These are phyloP conservation scores for Trypanosoma lewisi DNA, from an alignment of 208 protist genomes.

Conservation along the genomic window DNA sequence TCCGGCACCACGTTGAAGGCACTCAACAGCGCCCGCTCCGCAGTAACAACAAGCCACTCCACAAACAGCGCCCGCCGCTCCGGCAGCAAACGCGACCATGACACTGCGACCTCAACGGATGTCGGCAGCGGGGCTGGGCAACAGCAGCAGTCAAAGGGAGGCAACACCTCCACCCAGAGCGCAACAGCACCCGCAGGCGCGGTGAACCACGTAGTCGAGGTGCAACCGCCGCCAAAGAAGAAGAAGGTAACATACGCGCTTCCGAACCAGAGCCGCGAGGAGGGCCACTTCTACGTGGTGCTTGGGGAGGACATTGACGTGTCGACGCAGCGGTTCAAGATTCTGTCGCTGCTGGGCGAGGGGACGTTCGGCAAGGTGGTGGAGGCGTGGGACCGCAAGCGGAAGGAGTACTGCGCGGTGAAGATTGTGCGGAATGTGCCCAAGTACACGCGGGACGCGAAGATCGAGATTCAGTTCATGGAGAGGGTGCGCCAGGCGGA, in stretches of 20 bases:
- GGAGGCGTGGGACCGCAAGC: slow-evolving; percentile 86
- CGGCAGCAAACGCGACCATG: slow-evolving; percentile 77
- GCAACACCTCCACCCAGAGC: not conserved
- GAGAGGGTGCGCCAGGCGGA: slow-evolving; percentile 72
- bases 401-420: slow-evolving; percentile 84
- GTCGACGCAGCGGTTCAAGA: slow-evolving; percentile 84
- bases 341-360: slow-evolving; percentile 85
- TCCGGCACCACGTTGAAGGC: slow-evolving; percentile 1
- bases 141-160: not conserved
- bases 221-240: slow-evolving; percentile 39
- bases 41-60: slow-evolving; percentile 21
- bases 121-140: not conserved
- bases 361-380: slow-evolving; percentile 90
- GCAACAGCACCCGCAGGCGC: not conserved
- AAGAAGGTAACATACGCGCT: slow-evolving; percentile 86
- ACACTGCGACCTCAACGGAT: slow-evolving; percentile 58
- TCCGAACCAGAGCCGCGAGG: slow-evolving; percentile 84
- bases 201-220: slow-evolving; percentile 1
- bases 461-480: slow-evolving; percentile 89
- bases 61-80: slow-evolving; percentile 44
- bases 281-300: slow-evolving; percentile 90
- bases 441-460: slow-evolving; percentile 86
- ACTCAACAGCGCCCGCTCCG: slow-evolving; percentile 18
- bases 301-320: slow-evolving; percentile 89
- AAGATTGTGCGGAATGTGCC: slow-evolving; percentile 85